A percentile compares a stretch with the other conserved stretches of the same genome.
These are phyloP conservation scores for Pleurotus tuoliensis DNA, from an alignment of 768 basidiomycete species.

Conservation along the genomic window DNA sequence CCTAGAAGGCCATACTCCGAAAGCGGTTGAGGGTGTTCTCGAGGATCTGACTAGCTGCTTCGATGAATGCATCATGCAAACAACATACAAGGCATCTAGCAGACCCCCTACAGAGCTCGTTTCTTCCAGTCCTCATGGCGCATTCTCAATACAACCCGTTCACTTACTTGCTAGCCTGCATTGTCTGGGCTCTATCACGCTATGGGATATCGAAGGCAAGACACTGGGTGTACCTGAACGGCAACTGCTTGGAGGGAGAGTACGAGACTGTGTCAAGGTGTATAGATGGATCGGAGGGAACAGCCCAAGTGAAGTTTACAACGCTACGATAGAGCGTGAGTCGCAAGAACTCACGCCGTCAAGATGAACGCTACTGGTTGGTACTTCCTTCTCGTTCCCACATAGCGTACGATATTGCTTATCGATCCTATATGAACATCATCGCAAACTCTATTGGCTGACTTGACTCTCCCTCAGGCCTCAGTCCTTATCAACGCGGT, in stretches of 20 bases:
- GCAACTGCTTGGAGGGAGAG: slow-evolving; percentile 67
- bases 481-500: slow-evolving; percentile 45
- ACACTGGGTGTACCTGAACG: slow-evolving; percentile 61
- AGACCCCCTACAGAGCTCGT: slow-evolving; percentile 44
- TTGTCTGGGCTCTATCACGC: slow-evolving; percentile 59
- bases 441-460: slow-evolving; percentile 37
- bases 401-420: too few relatives aligned
- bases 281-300: slow-evolving; percentile 62
- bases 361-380: slow-evolving; percentile 69
- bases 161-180: slow-evolving; percentile 34
- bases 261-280: slow-evolving; percentile 54
- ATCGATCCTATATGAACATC: neutral
- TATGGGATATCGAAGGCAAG: slow-evolving; percentile 82
- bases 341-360: slow-evolving; percentile 62
- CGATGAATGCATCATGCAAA: slow-evolving; percentile 56
- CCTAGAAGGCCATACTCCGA: slow-evolving; percentile 69
- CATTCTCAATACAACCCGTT: neutral
- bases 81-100: slow-evolving; percentile 71
- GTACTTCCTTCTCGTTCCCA: slow-evolving; percentile 26
- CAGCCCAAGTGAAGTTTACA: slow-evolving; percentile 47
- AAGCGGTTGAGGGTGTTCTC: slow-evolving; percentile 68
- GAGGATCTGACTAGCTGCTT: slow-evolving; percentile 55
- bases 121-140: slow-evolving; percentile 73
- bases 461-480: slow-evolving; percentile 58
- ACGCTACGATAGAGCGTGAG: slow-evolving; percentile 49